These are phyloP conservation scores for Pichia sp. DNA, from an alignment of 1,139 yeast species.

Conservation along the genomic window DNA sequence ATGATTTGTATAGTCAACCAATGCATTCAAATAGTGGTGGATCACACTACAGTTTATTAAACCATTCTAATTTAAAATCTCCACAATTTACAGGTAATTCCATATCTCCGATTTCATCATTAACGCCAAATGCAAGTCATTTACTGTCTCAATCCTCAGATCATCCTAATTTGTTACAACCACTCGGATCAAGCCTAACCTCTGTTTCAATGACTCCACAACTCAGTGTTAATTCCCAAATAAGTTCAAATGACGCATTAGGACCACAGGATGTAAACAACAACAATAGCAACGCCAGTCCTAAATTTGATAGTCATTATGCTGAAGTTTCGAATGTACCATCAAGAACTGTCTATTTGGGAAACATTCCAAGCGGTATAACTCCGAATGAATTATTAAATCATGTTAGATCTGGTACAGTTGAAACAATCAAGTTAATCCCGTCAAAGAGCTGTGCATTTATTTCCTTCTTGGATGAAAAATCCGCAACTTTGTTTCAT, in stretches of 20 bases:
- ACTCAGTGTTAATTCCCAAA: slow-evolving; percentile 11
- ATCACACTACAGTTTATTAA: slow-evolving; percentile 3
- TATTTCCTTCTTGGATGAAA: slow-evolving; percentile 55
- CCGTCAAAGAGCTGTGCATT: slow-evolving; percentile 57
- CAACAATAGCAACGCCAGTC: neutral
- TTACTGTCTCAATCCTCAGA: slow-evolving; percentile 5
- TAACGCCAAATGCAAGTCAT: slow-evolving; percentile 4
- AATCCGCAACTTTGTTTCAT: slow-evolving; percentile 54
- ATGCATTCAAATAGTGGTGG: neutral
- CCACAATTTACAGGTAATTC: slow-evolving; percentile 2
- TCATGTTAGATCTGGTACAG: slow-evolving; percentile 85
- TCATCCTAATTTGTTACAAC: slow-evolving; percentile 2
- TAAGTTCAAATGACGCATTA: slow-evolving; percentile 7
- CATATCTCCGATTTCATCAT: neutral
- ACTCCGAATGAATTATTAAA: slow-evolving; percentile 78
- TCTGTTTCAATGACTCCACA: slow-evolving; percentile 16
- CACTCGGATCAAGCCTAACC: neutral
- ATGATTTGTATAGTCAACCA: neutral
- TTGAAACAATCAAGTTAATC: slow-evolving; percentile 62
- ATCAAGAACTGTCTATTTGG: slow-evolving; percentile 83
- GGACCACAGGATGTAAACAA: slow-evolving; percentile 8
- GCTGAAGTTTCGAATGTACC: slow-evolving; percentile 30
- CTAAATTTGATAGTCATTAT: neutral
- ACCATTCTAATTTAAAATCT: slow-evolving; percentile 1
- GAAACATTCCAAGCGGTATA: slow-evolving; percentile 78